Percentiles rank a stretch among this genome's conserved stretches.
Conservation (phyloP, 768 basidiomycete species). For the Russula vinacea region DNA sequence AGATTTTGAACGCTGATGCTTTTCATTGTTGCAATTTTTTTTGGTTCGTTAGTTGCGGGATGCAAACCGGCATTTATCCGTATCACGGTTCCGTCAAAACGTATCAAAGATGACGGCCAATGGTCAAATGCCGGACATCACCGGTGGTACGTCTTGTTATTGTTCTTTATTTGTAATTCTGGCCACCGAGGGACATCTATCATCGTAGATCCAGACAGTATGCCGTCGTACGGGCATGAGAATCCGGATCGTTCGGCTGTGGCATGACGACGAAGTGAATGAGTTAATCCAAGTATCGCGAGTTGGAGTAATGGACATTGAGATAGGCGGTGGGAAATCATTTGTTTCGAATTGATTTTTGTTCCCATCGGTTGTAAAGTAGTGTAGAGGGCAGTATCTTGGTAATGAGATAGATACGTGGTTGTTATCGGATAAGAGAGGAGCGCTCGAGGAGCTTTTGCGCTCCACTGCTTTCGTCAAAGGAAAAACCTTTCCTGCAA, state of each 20-base stretch:
- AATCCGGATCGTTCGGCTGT: constrained; percentile 18
- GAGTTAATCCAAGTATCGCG: constrained; percentile 2
- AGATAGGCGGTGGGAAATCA: background rate
- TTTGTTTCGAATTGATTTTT: background rate
- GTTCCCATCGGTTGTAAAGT: background rate
- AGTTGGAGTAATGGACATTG: background rate
- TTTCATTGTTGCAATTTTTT: background rate
- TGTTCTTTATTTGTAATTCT: no score
- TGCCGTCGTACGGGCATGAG: background rate
- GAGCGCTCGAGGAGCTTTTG: background rate
- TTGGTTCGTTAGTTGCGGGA: constrained; percentile 54
- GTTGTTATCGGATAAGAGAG: background rate
- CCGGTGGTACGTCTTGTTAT: constrained; percentile 24
- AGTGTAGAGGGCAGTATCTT: background rate
- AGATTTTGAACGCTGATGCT: background rate
- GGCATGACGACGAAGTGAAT: constrained; percentile 5
- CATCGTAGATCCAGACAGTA: no score
- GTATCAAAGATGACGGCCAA: constrained; percentile 14
- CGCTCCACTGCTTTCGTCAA: background rate
- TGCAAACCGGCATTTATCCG: constrained; percentile 61
- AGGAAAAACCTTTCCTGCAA: background rate
- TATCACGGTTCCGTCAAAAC: constrained; percentile 39
- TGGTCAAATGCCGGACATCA: constrained; percentile 22
- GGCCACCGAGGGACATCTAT: no score
- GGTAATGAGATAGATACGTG: background rate